Evolutionary conservation across 345 rosid genomes (phyloP).

Genomic region (Rhizophora mangle): DNA sequence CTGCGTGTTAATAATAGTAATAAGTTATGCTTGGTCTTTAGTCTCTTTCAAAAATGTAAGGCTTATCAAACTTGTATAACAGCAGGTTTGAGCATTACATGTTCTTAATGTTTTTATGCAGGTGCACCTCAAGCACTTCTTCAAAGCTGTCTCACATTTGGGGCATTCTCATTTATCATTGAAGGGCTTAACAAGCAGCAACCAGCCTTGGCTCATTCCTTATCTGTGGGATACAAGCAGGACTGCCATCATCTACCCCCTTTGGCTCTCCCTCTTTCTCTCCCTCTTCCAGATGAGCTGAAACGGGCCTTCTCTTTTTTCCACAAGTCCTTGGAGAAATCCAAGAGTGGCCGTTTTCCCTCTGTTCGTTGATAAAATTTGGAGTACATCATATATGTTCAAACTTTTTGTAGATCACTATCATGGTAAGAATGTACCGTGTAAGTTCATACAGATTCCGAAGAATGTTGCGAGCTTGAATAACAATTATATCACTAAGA

Average conservation of each 20-base stretch:
- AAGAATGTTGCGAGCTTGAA: no score
- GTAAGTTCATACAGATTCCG: no score
- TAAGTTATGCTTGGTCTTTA: no score
- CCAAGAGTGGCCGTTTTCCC: conserved; percentile 32
- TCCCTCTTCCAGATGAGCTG: conserved; percentile 62
- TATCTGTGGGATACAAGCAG: conserved; percentile 31
- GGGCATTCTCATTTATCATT: conserved; percentile 72
- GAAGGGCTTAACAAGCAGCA: conserved; percentile 82
- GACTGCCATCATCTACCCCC: conserved; percentile 1
- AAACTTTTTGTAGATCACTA: conserved; percentile 2
- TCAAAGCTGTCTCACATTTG: conserved; percentile 76
- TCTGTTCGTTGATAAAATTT: conserved; percentile 18
- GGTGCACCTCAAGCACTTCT: conserved; percentile 74
- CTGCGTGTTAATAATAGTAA: no score
- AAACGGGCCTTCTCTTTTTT: conserved; percentile 68
- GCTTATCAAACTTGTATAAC: no score
- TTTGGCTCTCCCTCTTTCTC: conserved; percentile 46
- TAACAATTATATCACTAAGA: no score
- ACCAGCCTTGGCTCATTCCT: conserved; percentile 69
- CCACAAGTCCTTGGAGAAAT: conserved; percentile 50
- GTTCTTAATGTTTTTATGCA: conserved; percentile 21
- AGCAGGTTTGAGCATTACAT: conserved; percentile 1
- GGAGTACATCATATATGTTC: not conserved
- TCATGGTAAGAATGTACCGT: no score
- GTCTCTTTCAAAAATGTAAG: no score